Base-by-base conservation (phyloP, 2,329 filamentous ascomycete species). In the Diaporthe amygdali region DNA sequence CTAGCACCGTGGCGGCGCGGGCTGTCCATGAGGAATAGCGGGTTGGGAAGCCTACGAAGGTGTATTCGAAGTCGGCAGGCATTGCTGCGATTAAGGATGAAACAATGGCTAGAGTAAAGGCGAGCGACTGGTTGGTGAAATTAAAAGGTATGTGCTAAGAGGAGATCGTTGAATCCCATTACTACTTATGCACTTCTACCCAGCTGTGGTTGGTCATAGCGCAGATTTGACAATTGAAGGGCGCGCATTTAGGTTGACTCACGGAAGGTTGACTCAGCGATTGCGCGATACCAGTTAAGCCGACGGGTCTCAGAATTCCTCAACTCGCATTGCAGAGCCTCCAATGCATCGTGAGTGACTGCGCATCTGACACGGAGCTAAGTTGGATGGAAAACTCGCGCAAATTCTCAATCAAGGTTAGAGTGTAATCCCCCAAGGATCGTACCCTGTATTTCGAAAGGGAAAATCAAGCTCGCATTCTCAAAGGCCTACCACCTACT, bases 21-120 rank as follows among this genome's bases (percentile, higher is more conserved):
- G 17, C 49, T 12, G 49, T 52, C 49, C 49, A 52, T n/a, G 49
- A 52, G 17, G 49, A 52, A 32, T 52, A 52, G 49, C 49, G 49
- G 27, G 49, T 52, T 52, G 49, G 49, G 27, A 52, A 32, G 17
- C 49, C 27, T 17, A 52, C 27, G 27, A 52, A 27, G 15, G 49
- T 52, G 49, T 52, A 52, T 32, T 52, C 49, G 27, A 32, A 32
- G 0, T 32, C 49, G 2, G 49, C 15, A 17, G 49, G 12, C 49
- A 52, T 52, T 20, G 6, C 15, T 32, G 49, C 27, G 17, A 10
- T 2, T 4, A 3, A 12, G 10, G 46, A 27, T 49, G 46, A 17
- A 49, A 14, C 4, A 49, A 49, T 20, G 4, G 27, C 17, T 17
- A 17, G 1, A 30, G 1, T 12, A 1, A 6, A 49, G 25, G 9